phyloP scores from a whole-genome alignment of 805 yeast species.

The Priceomyces castillae region DNA sequence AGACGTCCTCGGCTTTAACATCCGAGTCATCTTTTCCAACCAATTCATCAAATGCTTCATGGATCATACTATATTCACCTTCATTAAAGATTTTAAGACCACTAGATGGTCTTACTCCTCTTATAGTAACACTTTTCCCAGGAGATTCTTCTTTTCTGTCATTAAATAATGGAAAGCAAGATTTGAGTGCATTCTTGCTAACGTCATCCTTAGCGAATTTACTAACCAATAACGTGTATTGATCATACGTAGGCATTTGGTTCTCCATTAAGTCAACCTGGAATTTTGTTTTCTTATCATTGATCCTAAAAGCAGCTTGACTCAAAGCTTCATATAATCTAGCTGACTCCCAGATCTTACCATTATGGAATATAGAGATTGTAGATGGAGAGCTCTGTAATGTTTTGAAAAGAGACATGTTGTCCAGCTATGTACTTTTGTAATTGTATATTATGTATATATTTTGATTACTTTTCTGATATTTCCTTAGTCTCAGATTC shows the following conservation, averaged over 20 bases:
- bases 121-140: conserved; percentile 12
- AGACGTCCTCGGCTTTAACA: conserved; percentile 31
- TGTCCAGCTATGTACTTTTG: not conserved
- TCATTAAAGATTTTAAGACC: conserved; percentile 34
- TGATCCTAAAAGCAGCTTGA: conserved; percentile 28
- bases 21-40: conserved; percentile 23
- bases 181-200: conserved; percentile 24
- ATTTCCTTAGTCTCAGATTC: too few species aligned
- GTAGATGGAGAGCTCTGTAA: conserved; percentile 42
- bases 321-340: conserved; percentile 29
- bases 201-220: conserved; percentile 25
- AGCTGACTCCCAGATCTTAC: conserved; percentile 30
- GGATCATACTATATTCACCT: conserved; percentile 37
- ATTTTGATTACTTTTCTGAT: too few species aligned
- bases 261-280: conserved; percentile 36
- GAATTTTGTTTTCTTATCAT: conserved; percentile 29
- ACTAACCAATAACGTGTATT: conserved; percentile 27
- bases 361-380: conserved; percentile 40
- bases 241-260: conserved; percentile 43
- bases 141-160: conserved; percentile 18
- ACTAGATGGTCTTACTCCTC: conserved; percentile 19
- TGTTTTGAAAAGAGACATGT: conserved; percentile 41
- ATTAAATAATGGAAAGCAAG: conserved; percentile 37
- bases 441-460: not conserved
- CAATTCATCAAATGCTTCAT: conserved; percentile 33